A percentile compares a stretch with the other conserved stretches of the same genome.
These are phyloP conservation scores for Medicago arabica DNA, from an alignment of 306 rosid species.

Conservation along the genomic window DNA sequence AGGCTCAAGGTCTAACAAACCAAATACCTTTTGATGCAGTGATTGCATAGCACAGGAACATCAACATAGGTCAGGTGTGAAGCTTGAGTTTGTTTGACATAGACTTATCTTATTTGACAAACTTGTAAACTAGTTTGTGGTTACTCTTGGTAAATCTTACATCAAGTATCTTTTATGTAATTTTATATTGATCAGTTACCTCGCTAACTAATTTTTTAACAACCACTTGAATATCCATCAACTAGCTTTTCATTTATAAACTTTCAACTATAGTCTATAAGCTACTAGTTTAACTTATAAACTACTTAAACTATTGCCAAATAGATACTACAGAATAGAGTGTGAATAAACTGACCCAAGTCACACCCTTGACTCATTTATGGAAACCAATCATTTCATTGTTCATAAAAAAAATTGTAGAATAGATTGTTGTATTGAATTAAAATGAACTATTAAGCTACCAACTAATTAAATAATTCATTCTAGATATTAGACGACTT, in stretches of 20 bases:
- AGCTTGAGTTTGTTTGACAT: conserved; percentile 1
- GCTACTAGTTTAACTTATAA: not conserved
- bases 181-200: not conserved
- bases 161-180: not conserved
- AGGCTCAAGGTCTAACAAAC: conserved; percentile 3
- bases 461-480: not conserved
- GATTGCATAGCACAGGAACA: not conserved
- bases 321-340: conserved; percentile 4
- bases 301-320: not conserved
- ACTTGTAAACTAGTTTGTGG: too few species aligned
- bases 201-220: too few species aligned
- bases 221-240: not conserved
- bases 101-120: too few species aligned
- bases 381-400: not conserved
- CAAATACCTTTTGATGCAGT: not conserved
- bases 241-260: not conserved
- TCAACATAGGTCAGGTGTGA: not conserved
- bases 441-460: not conserved
- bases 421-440: conserved; percentile 1
- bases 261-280: not conserved
- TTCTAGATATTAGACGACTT: conserved; percentile 7
- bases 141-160: too few species aligned
- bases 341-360: not conserved
- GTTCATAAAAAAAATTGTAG: not conserved
- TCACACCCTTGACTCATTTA: not conserved